Base-by-base conservation (phyloP, 352 stramenopile genomes). In the Phytophthora palmivora region DNA sequence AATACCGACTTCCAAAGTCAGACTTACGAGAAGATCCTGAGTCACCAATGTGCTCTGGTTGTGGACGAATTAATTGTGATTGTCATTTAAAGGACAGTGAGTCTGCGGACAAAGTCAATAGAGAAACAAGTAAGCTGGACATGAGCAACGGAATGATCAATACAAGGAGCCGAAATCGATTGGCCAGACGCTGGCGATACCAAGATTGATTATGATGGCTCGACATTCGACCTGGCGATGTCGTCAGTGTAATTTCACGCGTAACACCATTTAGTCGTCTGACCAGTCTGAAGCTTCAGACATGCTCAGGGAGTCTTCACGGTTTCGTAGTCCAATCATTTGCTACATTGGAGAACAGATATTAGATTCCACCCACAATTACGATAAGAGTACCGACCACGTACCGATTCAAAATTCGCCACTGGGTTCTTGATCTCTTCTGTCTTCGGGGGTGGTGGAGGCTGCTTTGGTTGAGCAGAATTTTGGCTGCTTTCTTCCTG, bases 211-310 rank as follows among this genome's bases (percentile, higher is more conserved):
- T 36, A 33, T 36, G 43, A 53, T 32, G 38, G 33, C 49, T 48
- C 33, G 30, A 33, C 56, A 59, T 64, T 56, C 58, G 36, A 60
- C 33, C 52, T 65, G 52, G 41, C 63, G 49, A 56, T 52, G 34
- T 11, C 50, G 51, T 50, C 65, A 38, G 24, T 48, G 48, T 45
- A 54, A 52, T 34, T 69, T 48, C 24, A 47, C 44, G 39, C 26
- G 57, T 44, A 18, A 18, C 32, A 39, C 7, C n/a, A n/a, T n/a
- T 61, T 72, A 93, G 11, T 95, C 80, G 45, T 96, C 87, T 18
- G 87, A 96, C 87, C 87, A 96, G 57, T 96, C 87, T 3, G 87
- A 96, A 6, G 84, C 82, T 61, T 93, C 84, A 12, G 85, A 94
- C 76, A 96, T 79, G 43, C 82, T 91, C 46, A 96, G 51, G 26